These are phyloP conservation scores for Uromyces viciae-fabae DNA, from an alignment of 1,284 basidiomycete genomes.

Conservation along the genomic window DNA sequence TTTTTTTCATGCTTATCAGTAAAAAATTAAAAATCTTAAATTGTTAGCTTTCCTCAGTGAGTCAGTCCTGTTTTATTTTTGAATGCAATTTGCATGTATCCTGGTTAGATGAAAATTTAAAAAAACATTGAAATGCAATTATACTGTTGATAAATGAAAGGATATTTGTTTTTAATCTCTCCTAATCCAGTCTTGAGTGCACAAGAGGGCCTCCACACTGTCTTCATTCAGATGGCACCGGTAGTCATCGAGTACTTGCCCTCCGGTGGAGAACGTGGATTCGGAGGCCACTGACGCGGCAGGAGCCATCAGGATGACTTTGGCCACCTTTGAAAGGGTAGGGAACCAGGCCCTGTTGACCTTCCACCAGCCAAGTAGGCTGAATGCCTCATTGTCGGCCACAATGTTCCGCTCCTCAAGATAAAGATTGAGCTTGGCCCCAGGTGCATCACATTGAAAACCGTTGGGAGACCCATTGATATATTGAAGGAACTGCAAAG, in stretches of 20 bases:
- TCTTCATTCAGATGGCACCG: background rate
- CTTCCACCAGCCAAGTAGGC: slow-evolving; percentile 11
- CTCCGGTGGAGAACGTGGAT: background rate
- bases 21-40: too few species aligned
- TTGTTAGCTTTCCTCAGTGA: too few species aligned
- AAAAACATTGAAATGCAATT: too few species aligned
- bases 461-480: background rate
- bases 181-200: background rate
- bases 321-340: background rate
- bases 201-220: background rate
- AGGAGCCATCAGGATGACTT: background rate
- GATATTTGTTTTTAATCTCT: too few species aligned
- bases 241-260: background rate
- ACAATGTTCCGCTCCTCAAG: background rate
- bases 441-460: background rate
- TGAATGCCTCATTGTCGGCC: background rate
- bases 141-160: too few species aligned
- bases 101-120: too few species aligned
- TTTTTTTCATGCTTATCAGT: background rate
- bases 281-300: background rate
- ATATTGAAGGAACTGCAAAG: background rate
- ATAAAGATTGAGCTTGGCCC: background rate
- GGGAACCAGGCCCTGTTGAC: background rate
- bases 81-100: too few species aligned
- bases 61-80: too few species aligned